Conservation (phyloP, 2,329 filamentous ascomycete genomes). For the Hymenoscyphus linearis region DNA sequence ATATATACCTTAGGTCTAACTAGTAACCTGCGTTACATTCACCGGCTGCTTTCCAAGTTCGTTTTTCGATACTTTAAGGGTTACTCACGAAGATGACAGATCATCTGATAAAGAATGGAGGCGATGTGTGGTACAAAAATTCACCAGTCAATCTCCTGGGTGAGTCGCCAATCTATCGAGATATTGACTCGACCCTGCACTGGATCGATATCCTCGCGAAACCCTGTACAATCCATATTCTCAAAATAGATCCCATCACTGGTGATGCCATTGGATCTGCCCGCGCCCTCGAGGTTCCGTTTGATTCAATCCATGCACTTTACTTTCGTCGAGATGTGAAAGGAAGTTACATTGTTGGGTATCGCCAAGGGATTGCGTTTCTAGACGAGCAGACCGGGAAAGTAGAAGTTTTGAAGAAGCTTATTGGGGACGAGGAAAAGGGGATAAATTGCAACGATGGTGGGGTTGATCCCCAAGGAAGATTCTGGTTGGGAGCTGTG, state of each 20-base stretch:
- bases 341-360: conserved; percentile 14
- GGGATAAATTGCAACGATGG: conserved; percentile 6
- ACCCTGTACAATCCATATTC: conserved; percentile 7
- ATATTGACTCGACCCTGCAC: conserved; percentile 3
- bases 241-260: conserved; percentile 6
- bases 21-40: background rate
- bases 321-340: conserved; percentile 1
- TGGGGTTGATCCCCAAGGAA: conserved; percentile 5
- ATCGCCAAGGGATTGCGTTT: conserved; percentile 6
- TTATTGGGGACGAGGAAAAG: conserved; percentile 1
- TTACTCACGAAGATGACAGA: background rate
- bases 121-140: conserved; percentile 4
- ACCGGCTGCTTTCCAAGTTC: background rate
- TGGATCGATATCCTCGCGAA: conserved; percentile 7
- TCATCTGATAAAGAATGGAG: background rate
- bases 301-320: conserved; percentile 1
- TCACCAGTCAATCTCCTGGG: conserved; percentile 3
- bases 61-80: background rate
- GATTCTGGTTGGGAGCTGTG: conserved; percentile 5
- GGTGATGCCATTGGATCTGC: conserved; percentile 1
- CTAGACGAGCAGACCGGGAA: conserved; percentile 5
- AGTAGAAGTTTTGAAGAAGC: conserved; percentile 3
- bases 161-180: conserved; percentile 7
- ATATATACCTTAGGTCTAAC: background rate
- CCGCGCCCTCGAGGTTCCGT: conserved; percentile 2